phyloP scores from a whole-genome alignment of 2,329 filamentous ascomycete species.

The Claviceps pazoutovae region DNA sequence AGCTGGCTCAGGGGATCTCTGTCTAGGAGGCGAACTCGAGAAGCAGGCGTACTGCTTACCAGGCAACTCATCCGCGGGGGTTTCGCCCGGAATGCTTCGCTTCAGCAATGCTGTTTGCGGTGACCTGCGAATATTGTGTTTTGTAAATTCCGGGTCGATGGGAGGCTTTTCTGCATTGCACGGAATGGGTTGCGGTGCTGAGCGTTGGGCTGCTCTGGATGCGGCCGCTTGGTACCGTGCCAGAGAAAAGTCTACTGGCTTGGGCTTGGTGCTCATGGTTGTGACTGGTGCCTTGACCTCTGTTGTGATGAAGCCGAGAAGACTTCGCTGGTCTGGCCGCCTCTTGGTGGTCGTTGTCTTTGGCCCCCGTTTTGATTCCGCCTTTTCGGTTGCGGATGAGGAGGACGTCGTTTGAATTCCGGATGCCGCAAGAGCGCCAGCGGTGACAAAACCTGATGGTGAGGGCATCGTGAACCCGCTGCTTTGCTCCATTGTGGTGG shows the following conservation, averaged over 20 bases:
- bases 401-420: constrained; percentile 8
- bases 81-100: constrained; percentile 17
- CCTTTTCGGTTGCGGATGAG: constrained; percentile 4
- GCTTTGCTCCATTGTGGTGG: constrained; percentile 48
- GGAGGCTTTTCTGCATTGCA: constrained; percentile 7
- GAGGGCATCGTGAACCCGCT: constrained; percentile 44
- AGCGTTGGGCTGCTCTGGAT: constrained; percentile 10
- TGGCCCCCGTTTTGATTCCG: constrained; percentile 8
- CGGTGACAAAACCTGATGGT: constrained; percentile 47
- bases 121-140: constrained; percentile 29
- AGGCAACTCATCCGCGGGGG: constrained; percentile 14
- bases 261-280: constrained; percentile 5
- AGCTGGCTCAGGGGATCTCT: constrained; percentile 9
- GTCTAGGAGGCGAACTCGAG: constrained; percentile 40
- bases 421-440: constrained; percentile 30
- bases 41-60: constrained; percentile 40
- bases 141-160: constrained; percentile 18
- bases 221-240: constrained; percentile 15
- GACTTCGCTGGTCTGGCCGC: constrained; percentile 25
- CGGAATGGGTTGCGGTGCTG: constrained; percentile 1
- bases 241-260: constrained; percentile 9
- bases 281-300: constrained; percentile 7
- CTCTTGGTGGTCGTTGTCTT: constrained; percentile 18
- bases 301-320: constrained; percentile 27
- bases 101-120: constrained; percentile 14